Evolutionary conservation across 306 rosid genomes (phyloP).

Genomic region (Fagus crenata): DNA sequence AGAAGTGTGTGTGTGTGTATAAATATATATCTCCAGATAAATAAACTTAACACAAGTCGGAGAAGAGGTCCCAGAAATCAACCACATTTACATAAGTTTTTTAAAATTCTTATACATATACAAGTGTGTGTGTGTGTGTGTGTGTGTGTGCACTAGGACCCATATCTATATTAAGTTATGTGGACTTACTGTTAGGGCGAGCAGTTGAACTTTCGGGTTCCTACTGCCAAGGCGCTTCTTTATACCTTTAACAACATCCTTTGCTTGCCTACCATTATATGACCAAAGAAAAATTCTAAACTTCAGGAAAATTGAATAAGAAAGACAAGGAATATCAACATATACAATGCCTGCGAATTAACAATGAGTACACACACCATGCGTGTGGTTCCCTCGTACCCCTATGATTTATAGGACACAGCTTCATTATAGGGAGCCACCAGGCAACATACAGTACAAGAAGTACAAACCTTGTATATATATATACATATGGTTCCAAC

Average conservation of each 20-base stretch:
- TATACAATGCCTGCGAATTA: slow-evolving; percentile 12
- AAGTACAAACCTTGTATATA: neutral
- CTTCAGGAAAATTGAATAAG: slow-evolving; percentile 1
- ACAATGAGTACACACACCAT: neutral
- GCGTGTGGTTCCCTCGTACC: neutral
- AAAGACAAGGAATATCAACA: neutral
- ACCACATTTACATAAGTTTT: neutral
- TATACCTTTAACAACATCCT: slow-evolving; percentile 80
- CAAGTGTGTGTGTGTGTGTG: neutral
- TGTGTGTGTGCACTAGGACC: no score
- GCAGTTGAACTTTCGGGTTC: slow-evolving; percentile 88
- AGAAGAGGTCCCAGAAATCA: neutral
- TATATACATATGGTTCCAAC: slow-evolving; percentile 11
- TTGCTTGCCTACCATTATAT: slow-evolving; percentile 70
- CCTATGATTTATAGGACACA: neutral
- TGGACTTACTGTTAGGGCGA: slow-evolving; percentile 73
- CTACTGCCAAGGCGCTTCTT: slow-evolving; percentile 90
- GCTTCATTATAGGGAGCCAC: neutral
- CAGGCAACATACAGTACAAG: neutral
- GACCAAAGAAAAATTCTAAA: slow-evolving; percentile 34
- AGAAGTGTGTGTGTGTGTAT: neutral
- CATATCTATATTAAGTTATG: neutral
- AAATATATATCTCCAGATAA: neutral
- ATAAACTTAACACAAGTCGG: neutral
- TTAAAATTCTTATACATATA: neutral